Evolutionary conservation across 176 grass and related monocot genomes (phyloP).

Genomic region (Oryza glaberrima): DNA sequence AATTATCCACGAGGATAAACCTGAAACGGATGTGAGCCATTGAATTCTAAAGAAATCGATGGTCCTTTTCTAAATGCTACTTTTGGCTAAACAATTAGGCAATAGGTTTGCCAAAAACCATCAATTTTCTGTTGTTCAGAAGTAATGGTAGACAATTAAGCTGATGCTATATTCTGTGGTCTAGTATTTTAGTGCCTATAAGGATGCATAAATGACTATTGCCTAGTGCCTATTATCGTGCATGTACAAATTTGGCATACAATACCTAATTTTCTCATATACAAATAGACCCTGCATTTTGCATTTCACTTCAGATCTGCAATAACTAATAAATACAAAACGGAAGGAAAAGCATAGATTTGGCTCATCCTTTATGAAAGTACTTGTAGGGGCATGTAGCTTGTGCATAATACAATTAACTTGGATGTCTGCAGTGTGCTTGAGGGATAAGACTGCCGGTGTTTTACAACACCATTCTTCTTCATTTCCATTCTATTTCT

Average conservation of each 20-base stretch:
- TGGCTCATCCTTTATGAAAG: not conserved
- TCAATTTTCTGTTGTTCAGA: conserved; percentile 6
- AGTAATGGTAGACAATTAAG: conserved; percentile 2
- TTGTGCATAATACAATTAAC: no score
- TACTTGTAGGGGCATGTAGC: not conserved
- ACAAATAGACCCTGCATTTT: not conserved
- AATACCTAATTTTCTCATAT: not conserved
- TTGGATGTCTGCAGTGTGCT: not conserved
- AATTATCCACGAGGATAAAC: conserved; percentile 54
- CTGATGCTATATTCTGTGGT: not conserved
- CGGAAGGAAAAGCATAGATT: not conserved
- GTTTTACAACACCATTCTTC: not conserved
- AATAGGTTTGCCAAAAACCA: conserved; percentile 19
- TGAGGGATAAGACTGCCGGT: not conserved
- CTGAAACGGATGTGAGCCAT: not conserved
- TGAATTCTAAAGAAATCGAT: not conserved
- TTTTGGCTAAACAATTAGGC: conserved; percentile 46
- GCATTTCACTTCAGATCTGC: not conserved
- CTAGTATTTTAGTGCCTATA: conserved; percentile 20
- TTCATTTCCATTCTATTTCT: not conserved
- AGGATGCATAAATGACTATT: conserved; percentile 24
- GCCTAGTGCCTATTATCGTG: conserved; percentile 35
- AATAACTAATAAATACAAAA: not conserved
- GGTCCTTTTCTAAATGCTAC: conserved; percentile 9
- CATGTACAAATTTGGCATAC: conserved; percentile 23